Base-by-base conservation (phyloP, 1,139 yeast species). In the Blastobotrys ciferrii region DNA sequence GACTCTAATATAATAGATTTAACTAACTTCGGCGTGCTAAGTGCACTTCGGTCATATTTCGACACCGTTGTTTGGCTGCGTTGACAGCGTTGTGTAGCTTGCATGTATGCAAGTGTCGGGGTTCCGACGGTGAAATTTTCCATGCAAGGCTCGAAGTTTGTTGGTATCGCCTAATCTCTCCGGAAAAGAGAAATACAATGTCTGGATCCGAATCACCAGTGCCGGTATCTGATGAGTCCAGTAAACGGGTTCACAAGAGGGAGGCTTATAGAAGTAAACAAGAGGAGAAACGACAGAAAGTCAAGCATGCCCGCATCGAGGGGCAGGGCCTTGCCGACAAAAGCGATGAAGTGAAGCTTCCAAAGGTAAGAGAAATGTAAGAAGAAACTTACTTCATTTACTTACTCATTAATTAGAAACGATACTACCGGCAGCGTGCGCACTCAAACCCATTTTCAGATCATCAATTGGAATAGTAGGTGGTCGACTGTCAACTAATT, bases 401-500 rank as follows among this genome's bases (percentile, higher is more conserved):
- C 95, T 17, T 97, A 89, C 67, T 79, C 83, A 60, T 48, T 30
- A 39, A 94, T 37, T 76, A 86, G 68, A 94, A 94, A 68, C 78
- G 92, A 60, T 92, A 78, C 66, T 94, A 92, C 67, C 79, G 99
- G 65, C 99, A 92, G 69, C 75, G 99, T 66, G 98, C 98, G 1
- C 99, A 92, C 65, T 89, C 98, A 1, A 92, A 92, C 63, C 98
- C 98, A 20, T 92, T 92, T 61, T 87, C 96, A 15, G 99, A 92
- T 67, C 98, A 92, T 67, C 80, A 84, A 60, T 74, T 94, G 47
- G 96, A 87, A 54, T 92, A 92, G 66, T 63, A 54, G 43, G 64
- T 54, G 39, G 4, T n/a, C n/a, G n/a, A n/a, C n/a, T n/a, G n/a
- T n/a, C n/a, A n/a, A n/a, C n/a, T n/a, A n/a, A n/a, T 11, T 6